Evolutionary conservation across 192 early-diverging fungal species (phyloP).

Genomic region (Geranomyces variabilis): DNA sequence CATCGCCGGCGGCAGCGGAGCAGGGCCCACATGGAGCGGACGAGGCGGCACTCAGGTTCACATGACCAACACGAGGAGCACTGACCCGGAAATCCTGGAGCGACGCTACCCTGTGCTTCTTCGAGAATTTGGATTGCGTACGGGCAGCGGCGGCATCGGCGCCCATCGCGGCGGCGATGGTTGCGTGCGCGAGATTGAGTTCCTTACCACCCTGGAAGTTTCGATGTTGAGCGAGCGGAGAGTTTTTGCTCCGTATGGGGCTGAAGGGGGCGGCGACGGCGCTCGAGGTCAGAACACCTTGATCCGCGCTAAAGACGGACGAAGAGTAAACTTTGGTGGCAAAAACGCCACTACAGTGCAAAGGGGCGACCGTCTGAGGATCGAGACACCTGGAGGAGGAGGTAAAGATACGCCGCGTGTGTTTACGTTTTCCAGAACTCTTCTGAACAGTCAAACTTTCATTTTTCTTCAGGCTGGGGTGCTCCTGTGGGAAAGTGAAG

Average conservation of each 20-base stretch:
- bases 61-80: constrained; percentile 98
- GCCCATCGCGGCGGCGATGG: constrained; percentile 83
- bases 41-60: constrained; percentile 71
- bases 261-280: constrained; percentile 78
- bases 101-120: constrained; percentile 79
- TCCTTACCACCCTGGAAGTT: constrained; percentile 81
- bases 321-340: constrained; percentile 74
- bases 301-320: constrained; percentile 53
- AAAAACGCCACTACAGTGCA: constrained; percentile 84
- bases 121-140: constrained; percentile 74
- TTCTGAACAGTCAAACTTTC: too few relatives aligned
- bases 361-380: constrained; percentile 78
- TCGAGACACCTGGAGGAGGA: constrained; percentile 93
- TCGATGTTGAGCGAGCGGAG: constrained; percentile 92
- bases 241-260: constrained; percentile 85
- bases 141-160: constrained; percentile 79
- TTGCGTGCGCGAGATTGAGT: constrained; percentile 78
- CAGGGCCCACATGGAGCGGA: constrained; percentile 89
- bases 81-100: constrained; percentile 95
- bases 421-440: too few relatives aligned
- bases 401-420: constrained; percentile 42
- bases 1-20: constrained; percentile 69
- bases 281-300: constrained; percentile 75
- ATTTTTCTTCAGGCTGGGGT: too few relatives aligned
- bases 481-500: too few relatives aligned